A percentile compares a stretch with the other conserved stretches of the same genome.
Conservation (phyloP, 2,329 filamentous ascomycete species). For the Fonsecaea nubica region DNA sequence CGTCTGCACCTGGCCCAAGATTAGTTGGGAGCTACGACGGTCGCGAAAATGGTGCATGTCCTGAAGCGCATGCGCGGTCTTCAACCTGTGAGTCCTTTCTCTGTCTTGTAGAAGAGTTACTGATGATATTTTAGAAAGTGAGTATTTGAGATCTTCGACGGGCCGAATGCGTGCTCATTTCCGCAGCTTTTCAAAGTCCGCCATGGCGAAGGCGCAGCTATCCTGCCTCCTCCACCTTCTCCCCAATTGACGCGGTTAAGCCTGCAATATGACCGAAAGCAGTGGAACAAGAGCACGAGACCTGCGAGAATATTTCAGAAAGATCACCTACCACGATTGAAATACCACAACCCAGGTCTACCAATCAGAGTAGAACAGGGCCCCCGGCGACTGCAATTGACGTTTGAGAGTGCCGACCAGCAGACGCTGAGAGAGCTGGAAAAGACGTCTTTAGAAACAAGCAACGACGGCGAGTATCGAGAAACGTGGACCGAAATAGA, state of each 20-base stretch:
- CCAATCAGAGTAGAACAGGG: slow-evolving; percentile 79
- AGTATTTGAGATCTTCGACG: slow-evolving; percentile 8
- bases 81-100: slow-evolving; percentile 65
- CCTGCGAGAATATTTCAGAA: slow-evolving; percentile 83
- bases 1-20: not conserved
- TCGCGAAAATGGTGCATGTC: slow-evolving; percentile 54
- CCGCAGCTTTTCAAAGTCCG: slow-evolving; percentile 74
- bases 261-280: slow-evolving; percentile 50
- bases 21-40: slow-evolving; percentile 6
- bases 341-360: slow-evolving; percentile 89
- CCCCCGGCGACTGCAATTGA: slow-evolving; percentile 47
- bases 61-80: slow-evolving; percentile 75
- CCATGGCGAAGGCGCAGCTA: slow-evolving; percentile 80
- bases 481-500: slow-evolving; percentile 28
- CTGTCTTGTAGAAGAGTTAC: slow-evolving; percentile 8
- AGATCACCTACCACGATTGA: slow-evolving; percentile 79
- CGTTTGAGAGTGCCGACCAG: slow-evolving; percentile 45
- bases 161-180: slow-evolving; percentile 34
- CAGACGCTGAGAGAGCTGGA: slow-evolving; percentile 20
- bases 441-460: slow-evolving; percentile 10
- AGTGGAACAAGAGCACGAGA: slow-evolving; percentile 49
- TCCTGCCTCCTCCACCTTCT: slow-evolving; percentile 65
- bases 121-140: slow-evolving; percentile 27
- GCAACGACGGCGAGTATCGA: slow-evolving; percentile 13
- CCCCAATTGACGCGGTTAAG: slow-evolving; percentile 48